Base-by-base conservation (phyloP, 805 yeast species). In the Metschnikowia arizonensis region DNA sequence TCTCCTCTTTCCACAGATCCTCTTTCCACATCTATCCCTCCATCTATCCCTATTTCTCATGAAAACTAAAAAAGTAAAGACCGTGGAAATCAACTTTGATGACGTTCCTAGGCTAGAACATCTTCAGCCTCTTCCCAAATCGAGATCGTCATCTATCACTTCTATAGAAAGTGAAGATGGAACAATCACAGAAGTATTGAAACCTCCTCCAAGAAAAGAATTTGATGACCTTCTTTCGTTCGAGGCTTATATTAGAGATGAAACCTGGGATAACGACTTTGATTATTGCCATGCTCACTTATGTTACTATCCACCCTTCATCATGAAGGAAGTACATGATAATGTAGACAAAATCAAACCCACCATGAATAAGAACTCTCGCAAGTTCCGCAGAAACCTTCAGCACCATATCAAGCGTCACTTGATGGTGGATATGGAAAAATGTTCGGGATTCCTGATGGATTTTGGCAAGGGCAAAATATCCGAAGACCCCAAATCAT, bases 401-500 rank as follows among this genome's bases (percentile, higher is more conserved):
- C 83, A 81, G 57, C 91, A 85, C 62, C 91, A 85, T 58, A 72
- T 85, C 45, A 78, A 81, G 56, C 82, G 82, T 58, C 90, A 84
- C 62, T 66, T 85, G 59, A 69, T 85, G 59, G 74, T 76, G 49
- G 90, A 83, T 54, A 80, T 85, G 65, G 76, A 74, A 50, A 72
- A 69, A 47, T 77, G 80, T 61, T 68, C 82, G n/a, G 85, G 87
- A 37, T 76, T 76, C 55, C 68, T 69, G 39, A 67, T 78, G 65
- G 70, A 77, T 39, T 77, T 79, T 59, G 75, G 77, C 42, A 68
- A 66, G 56, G 62, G 64, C 30, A 73, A 68, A 28, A 69, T 74
- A 44, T 76, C 79, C 48, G 80, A 76, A 49, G 63, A 69, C 5
- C 70, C 75, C 33, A 76, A 76, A 47, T 76, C 75, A 38, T 70